These are phyloP conservation scores for Scytalidium sp. DNA, from an alignment of 2,329 filamentous ascomycete species.

Conservation along the genomic window DNA sequence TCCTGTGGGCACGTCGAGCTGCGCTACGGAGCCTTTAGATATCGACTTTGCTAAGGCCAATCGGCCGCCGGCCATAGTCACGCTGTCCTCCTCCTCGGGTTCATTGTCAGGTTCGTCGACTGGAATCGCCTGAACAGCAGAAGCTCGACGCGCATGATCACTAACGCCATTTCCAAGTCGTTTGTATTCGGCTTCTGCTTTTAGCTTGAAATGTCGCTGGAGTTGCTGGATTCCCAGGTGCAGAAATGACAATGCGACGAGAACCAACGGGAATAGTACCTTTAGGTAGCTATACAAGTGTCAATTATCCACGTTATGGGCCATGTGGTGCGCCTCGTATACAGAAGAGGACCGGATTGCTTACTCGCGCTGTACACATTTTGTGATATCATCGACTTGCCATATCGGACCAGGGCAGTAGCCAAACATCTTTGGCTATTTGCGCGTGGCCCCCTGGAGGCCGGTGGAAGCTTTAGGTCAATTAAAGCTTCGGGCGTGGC, in stretches of 20 bases:
- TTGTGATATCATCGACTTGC: conserved; percentile 61
- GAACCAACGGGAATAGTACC: conserved; percentile 72
- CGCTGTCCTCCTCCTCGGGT: conserved; percentile 55
- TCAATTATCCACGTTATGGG: too few relatives aligned
- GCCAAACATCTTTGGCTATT: conserved; percentile 17
- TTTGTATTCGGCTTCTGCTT: conserved; percentile 55
- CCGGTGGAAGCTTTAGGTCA: not conserved
- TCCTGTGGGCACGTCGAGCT: conserved; percentile 72
- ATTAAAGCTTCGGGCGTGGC: not conserved
- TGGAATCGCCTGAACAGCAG: conserved; percentile 1
- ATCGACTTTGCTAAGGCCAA: conserved; percentile 57
- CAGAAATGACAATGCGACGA: conserved; percentile 68
- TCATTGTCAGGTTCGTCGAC: conserved; percentile 36
- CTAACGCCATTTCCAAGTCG: conserved; percentile 31
- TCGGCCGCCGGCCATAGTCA: conserved; percentile 55
- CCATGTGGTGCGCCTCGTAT: conserved; percentile 5
- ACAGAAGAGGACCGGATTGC: conserved; percentile 28
- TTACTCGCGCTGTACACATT: conserved; percentile 66
- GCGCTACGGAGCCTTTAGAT: conserved; percentile 62
- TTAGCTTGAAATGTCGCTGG: conserved; percentile 49
- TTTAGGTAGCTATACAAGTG: conserved; percentile 64
- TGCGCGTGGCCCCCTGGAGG: not conserved
- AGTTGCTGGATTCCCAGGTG: conserved; percentile 59
- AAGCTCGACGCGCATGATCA: not conserved
- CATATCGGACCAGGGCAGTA: conserved; percentile 39